Evolutionary conservation across 2,329 filamentous ascomycete species (phyloP), one percentile per base, ranked within the genome.

Genomic region (Setomelanomma holmii): DNA sequence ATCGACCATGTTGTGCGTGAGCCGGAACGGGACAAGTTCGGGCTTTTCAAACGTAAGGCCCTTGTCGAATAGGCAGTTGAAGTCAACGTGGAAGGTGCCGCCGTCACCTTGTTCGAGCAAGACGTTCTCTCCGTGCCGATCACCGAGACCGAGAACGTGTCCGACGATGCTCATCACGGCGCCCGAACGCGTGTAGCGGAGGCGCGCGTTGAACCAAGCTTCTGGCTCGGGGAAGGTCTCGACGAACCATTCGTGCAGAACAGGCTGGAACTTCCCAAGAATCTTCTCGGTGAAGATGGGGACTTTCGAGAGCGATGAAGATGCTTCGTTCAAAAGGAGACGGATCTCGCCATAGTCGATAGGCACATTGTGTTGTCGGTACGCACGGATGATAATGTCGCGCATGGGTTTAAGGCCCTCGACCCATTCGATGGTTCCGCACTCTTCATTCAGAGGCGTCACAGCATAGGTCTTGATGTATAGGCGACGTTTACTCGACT

Each of bases 151-250:
- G 4, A 99, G 84, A 42, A 98, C 93, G 50, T 96, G 96, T 43
- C 95, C 95, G 4, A 96, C 91, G 85, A 99, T 99, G n/a, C 92
- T 96, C 93, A 99, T 99, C 61, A 99, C 95, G 10, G 96, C 95
- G 67, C 90, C 93, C 1, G 95, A 96, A 4, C 95, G 86, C 2
- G 95, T 96, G 76, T 98, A 99, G 40, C 88, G 86, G 39, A 98
- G 82, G 6, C 95, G 86, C 8, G 93, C 93, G 2, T 87, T 84
- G 74, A 99, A 96, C 95, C 95, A 99, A 1, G 88, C 83, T 11
- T 91, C 90, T 4, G 96, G 93, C 68, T 96, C 92, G 0, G 95
- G 92, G 70, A 97, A 99, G 64, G 92, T 91, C 63, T 96, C 90
- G 17, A 95, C 86, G 74, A 99, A 99, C 95, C 95, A 99, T 59